These are phyloP conservation scores for Rehmannia glutinosa DNA, from an alignment of 257 asterid genomes.

Conservation along the genomic window DNA sequence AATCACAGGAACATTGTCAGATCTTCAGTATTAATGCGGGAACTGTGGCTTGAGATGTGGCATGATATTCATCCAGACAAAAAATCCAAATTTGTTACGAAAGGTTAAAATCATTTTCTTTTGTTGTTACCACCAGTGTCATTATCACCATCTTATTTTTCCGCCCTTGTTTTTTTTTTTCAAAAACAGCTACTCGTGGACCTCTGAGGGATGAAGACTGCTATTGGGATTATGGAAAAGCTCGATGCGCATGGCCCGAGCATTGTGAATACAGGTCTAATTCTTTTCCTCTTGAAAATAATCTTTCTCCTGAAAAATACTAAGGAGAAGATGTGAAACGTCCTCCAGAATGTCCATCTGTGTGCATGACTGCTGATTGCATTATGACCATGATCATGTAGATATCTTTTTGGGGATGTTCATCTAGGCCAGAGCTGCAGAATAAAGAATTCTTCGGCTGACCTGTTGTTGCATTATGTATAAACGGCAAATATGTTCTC, in stretches of 20 bases:
- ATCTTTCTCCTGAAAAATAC: not conserved
- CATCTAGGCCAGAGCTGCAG: constrained; percentile 99
- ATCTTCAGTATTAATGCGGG: constrained; percentile 87
- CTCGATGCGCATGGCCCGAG: constrained; percentile 93
- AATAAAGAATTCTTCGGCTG: constrained; percentile 69
- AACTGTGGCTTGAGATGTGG: constrained; percentile 99
- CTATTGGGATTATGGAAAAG: constrained; percentile 99
- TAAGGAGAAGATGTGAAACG: not conserved
- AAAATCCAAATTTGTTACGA: constrained; percentile 72
- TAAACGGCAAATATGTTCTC: constrained; percentile 26
- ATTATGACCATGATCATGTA: constrained; percentile 24
- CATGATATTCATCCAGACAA: constrained; percentile 93
- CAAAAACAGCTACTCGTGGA: constrained; percentile 71
- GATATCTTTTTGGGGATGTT: constrained; percentile 90
- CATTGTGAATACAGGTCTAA: constrained; percentile 93
- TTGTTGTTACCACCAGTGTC: not conserved
- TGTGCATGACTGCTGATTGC: constrained; percentile 14
- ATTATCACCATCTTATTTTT: not conserved
- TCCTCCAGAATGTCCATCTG: not conserved
- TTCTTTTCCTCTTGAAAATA: not conserved
- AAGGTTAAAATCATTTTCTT: constrained; percentile 45
- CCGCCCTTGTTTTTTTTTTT: not conserved
- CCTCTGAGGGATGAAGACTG: constrained; percentile 97
- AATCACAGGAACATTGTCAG: constrained; percentile 95
- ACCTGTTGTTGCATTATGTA: constrained; percentile 67